A percentile compares a stretch with the other conserved stretches of the same genome.
phyloP scores from a whole-genome alignment of 108 stramenopile genomes.

The Aurantiochytrium sp. region DNA sequence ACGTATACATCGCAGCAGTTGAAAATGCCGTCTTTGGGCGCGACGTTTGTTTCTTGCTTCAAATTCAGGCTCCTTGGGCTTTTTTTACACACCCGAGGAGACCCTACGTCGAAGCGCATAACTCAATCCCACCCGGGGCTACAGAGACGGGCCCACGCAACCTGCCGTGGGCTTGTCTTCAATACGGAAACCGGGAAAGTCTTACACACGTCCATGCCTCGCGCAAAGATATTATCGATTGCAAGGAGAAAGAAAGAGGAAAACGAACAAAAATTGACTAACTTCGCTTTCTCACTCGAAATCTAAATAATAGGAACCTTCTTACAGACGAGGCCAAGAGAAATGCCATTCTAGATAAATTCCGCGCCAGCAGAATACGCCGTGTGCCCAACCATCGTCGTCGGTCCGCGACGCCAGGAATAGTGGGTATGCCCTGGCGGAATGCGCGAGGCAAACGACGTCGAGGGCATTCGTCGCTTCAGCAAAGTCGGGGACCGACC shows the following conservation, averaged over 20 bases:
- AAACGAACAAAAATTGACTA: too few relatives aligned
- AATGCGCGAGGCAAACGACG: not conserved
- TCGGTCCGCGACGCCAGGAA: not conserved
- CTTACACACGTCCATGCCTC: too few relatives aligned
- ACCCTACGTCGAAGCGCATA: not conserved
- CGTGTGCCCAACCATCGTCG: not conserved
- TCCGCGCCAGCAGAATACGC: not conserved
- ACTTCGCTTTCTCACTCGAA: too few relatives aligned
- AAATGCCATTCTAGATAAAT: too few relatives aligned
- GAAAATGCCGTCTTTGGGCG: too few relatives aligned
- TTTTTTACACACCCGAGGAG: not conserved
- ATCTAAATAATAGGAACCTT: too few relatives aligned
- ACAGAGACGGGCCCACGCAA: not conserved
- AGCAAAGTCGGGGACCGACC: not conserved
- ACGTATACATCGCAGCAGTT: too few relatives aligned
- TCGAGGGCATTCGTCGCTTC: not conserved
- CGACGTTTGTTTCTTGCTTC: not conserved
- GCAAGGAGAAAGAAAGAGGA: too few relatives aligned
- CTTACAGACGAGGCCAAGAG: too few relatives aligned
- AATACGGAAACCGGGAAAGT: too few relatives aligned
- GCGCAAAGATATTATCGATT: too few relatives aligned
- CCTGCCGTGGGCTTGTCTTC: not conserved
- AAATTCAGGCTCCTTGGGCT: not conserved
- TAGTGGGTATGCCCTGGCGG: not conserved
- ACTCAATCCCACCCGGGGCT: not conserved